Evolutionary conservation across 2,329 filamentous ascomycete genomes (phyloP).

Genomic region (Trichoderma aggressivum): DNA sequence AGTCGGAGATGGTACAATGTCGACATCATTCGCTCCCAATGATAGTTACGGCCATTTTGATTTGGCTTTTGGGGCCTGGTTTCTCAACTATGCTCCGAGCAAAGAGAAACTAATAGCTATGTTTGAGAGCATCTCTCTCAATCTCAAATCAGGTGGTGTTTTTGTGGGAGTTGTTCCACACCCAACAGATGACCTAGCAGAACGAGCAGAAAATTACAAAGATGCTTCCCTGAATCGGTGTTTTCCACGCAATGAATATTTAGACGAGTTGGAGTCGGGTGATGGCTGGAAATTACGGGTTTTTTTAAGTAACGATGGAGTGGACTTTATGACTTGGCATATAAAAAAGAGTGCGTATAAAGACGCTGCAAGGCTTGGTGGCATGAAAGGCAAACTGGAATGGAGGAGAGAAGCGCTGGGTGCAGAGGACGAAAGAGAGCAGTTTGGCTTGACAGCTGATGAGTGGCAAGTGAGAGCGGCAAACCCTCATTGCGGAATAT

Average conservation of each 20-base stretch:
- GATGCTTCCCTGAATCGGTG: background rate
- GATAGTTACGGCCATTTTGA: conserved; percentile 1
- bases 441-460: background rate
- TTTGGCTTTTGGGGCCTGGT: conserved; percentile 14
- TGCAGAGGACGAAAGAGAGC: background rate
- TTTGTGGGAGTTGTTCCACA: conserved; percentile 18
- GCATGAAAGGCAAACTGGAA: conserved; percentile 14
- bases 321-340: conserved; percentile 18
- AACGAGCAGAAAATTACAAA: background rate
- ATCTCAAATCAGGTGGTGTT: conserved; percentile 17
- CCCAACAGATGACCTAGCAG: conserved; percentile 4
- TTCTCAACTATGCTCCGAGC: conserved; percentile 17
- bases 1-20: background rate
- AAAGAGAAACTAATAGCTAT: conserved; percentile 8
- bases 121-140: conserved; percentile 18
- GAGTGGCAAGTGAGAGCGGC: background rate
- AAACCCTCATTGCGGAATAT: background rate
- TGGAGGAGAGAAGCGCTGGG: background rate
- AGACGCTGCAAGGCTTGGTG: conserved; percentile 15
- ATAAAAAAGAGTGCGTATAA: conserved; percentile 16
- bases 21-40: background rate
- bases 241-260: background rate
- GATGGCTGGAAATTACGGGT: background rate
- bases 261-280: background rate
- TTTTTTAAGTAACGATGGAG: background rate